phyloP scores from a whole-genome alignment of 108 stramenopile genomes.

The Cyclotella choctawhatcheeana region DNA sequence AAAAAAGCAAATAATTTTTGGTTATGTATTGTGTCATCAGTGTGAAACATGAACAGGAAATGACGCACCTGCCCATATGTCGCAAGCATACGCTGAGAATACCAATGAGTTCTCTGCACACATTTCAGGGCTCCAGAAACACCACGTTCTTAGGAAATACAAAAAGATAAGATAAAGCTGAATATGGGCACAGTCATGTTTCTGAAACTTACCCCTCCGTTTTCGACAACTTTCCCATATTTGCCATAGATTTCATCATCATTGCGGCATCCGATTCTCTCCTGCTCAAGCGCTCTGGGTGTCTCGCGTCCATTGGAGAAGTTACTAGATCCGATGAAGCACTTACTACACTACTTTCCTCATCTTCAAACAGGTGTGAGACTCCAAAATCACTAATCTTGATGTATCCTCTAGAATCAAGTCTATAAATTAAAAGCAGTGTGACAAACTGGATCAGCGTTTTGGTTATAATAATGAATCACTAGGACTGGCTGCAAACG shows the following conservation, averaged over 20 bases:
- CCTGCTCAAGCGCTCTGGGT: constrained; percentile 13
- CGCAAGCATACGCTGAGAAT: constrained; percentile 89
- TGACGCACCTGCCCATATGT: constrained; percentile 93
- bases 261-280: constrained; percentile 58
- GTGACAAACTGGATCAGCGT: too few relatives aligned
- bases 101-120: constrained; percentile 42
- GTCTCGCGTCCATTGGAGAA: constrained; percentile 8
- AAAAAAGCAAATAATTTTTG: too few relatives aligned
- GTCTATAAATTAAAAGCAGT: neutral
- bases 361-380: constrained; percentile 84
- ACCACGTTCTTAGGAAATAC: constrained; percentile 50
- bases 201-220: too few relatives aligned
- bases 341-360: constrained; percentile 29
- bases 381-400: constrained; percentile 93
- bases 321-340: constrained; percentile 15
- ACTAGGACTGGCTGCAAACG: too few relatives aligned
- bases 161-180: neutral
- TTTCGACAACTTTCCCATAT: constrained; percentile 70
- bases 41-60: too few relatives aligned
- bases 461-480: too few relatives aligned
- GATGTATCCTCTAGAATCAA: constrained; percentile 55
- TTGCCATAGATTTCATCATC: constrained; percentile 59
- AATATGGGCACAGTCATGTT: too few relatives aligned
- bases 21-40: too few relatives aligned
- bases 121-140: constrained; percentile 93